Base-by-base conservation (phyloP, 257 asterid genomes). In the Solanum phureja region DNA sequence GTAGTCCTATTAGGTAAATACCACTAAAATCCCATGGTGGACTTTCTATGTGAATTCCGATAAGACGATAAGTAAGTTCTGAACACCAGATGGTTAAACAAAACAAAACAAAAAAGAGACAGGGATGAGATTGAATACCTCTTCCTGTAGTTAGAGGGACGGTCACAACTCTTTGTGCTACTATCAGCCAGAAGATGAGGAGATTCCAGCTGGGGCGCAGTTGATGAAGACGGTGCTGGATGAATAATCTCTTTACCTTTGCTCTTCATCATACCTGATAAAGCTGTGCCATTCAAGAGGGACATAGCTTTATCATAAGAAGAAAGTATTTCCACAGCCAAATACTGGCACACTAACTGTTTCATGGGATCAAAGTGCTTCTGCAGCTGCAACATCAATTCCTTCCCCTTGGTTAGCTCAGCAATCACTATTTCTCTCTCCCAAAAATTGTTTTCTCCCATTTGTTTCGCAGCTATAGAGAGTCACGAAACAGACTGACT, bases 291-390 rank as follows among this genome's bases (percentile, higher is more conserved):
- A 18, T 81, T 66, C 11, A 90, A 83, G 69, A 87, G 69, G 5
- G 88, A 31, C 60, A 93, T 34, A 46, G 92, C 90, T 86, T 90
- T 92, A 60, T 93, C 92, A 71, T 87, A 92, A 3, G 89, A 90
- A 73, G 89, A 90, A 58, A 93, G 88, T 21, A 92, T 86, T n/a
- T 89, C 86, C 18, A 77, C 86, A 49, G 90, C 12, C 62, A 93
- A 86, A 73, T 60, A 42, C 24, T 38, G 87, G 88, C 88, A 88
- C 9, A 83, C 83, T 8, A 75, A 29, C 31, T 38, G 86, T 60
- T 68, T 64, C 73, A 58, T 10, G n/a, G 88, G 79, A 69, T 56
- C 62, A 40, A 91, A 88, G 60, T 90, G 88, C 52, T 75, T 88
- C 46, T 89, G 89, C 71, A 93, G 91, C 90, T 85, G 87, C 29